Base-by-base conservation (phyloP, 345 rosid species). In the Limnanthes douglasii region DNA sequence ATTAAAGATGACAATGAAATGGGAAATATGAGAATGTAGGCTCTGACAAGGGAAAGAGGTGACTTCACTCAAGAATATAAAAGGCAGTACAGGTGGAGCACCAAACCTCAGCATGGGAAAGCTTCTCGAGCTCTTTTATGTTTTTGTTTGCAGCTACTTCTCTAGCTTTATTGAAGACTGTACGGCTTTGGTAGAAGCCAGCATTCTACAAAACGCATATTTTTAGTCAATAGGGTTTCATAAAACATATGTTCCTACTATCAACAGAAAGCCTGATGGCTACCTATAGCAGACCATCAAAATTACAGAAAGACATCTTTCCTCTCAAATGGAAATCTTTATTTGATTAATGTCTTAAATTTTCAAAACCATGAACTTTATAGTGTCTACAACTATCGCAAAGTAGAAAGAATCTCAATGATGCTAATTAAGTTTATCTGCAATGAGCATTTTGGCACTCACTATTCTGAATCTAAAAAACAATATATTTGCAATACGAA, bases 71-170 rank as follows among this genome's bases (percentile, higher is more conserved):
- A 21, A 40, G 13, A 14, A 15, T 25, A 40, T 25, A 59, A 8
- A 15, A 45, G 8, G 22, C 10, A 19, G n/a, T n/a, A n/a, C n/a
- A n/a, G n/a, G n/a, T n/a, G n/a, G n/a, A n/a, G n/a, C n/a, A 53
- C 28, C 67, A 39, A 37, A 83, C 81, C 88, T 72, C 80, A 8
- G 45, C 36, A 5, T 39, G 46, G 0, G 66, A 44, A 14, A 75
- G 69, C 6, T 73, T 69, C 60, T 64, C 61, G 15, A 84, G 80
- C 51, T 71, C 72, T 11, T 36, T 21, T 15, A 79, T 37, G 37
- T 84, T 62, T 61, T 64, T 75, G 48, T 62, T 57, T 8, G 60
- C 51, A 62, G 93, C 83, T 47, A 75, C 69, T 4, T 59, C 72
- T 48, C 51, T 79, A 41, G 78, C 88, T 50, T 70, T 46, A 46